Base-by-base conservation (phyloP, 345 rosid species). In the Conringia planisiliqua region DNA sequence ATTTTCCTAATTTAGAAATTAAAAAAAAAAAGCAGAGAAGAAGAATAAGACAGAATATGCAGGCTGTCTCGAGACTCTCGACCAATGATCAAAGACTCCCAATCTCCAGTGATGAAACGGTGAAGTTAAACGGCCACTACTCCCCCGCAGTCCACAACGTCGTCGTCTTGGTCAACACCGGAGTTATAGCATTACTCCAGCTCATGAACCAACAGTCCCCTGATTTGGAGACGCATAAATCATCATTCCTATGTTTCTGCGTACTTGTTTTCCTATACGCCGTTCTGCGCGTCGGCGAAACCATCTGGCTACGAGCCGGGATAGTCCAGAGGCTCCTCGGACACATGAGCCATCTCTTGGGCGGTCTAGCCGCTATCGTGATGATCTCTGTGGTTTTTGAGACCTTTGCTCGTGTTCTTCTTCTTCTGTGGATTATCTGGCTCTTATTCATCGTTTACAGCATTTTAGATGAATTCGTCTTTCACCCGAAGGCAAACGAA, bases 111-210 rank as follows among this genome's bases (percentile, higher is more conserved):
- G 29, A 24, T 17, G 64, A 73, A 29, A 22, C 62, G 27, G 13
- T 0, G 2, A 64, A 42, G 9, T 54, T 54, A 38, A 44, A 24
- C 26, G 1, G 10, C n/a, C n/a, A n/a, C 30, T 73, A 63, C 71
- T 73, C 71, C 47, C 1, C 56, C 13, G 77, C 70, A 30, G 77
- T 73, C 14, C 77, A 73, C 77, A 64, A 65, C 55, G 71, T 73
- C 38, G 3, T 64, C 4, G 70, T 65, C 13, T 42, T 64, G 46
- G 39, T 64, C 14, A 64, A 55, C 48, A 48, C 64, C 35, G 71
- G 71, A 14, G 26, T 51, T 54, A 9, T 73, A 10, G 71, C 47
- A 44, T 10, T 73, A 54, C 71, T 64, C 7, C 77, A 73, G 26
- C 65, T 64, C 24, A 17, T n/a, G 0, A 73, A 35, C 71, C 64